These are phyloP conservation scores for Umbellularia californica DNA, from an alignment of 164 flowering plant genomes.

Conservation along the genomic window DNA sequence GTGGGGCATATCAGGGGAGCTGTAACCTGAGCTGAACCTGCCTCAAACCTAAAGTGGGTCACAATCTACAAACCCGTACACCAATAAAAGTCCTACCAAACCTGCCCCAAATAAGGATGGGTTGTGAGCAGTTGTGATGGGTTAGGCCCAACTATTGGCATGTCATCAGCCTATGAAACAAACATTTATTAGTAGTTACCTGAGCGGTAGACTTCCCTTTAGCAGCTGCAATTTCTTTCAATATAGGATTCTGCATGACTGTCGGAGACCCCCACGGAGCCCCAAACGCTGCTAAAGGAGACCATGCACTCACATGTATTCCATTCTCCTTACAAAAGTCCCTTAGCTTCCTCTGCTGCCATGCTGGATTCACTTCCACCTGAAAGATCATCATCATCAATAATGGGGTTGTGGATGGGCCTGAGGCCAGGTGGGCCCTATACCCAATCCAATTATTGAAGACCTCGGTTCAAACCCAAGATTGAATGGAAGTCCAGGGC, in stretches of 20 bases:
- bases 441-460: background rate
- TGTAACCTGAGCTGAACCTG: too few relatives aligned
- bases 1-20: too few relatives aligned
- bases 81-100: too few relatives aligned
- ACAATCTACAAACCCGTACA: too few relatives aligned
- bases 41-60: too few relatives aligned
- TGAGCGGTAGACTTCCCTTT: conserved; percentile 29
- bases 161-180: too few relatives aligned
- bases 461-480: background rate
- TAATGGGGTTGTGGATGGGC: background rate
- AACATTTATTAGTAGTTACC: conserved; percentile 4
- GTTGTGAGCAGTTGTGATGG: too few relatives aligned
- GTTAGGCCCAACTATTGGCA: too few relatives aligned
- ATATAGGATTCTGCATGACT: conserved; percentile 17
- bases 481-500: background rate
- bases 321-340: conserved; percentile 21
- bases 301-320: conserved; percentile 25
- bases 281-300: conserved; percentile 24
- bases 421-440: background rate
- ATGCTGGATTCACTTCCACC: conserved; percentile 32
- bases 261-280: conserved; percentile 22
- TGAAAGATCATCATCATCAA: background rate
- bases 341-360: conserved; percentile 25
- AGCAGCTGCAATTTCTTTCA: conserved; percentile 24
- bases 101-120: too few relatives aligned